Evolutionary conservation across 108 stramenopile genomes (phyloP), one percentile per base, ranked within the genome.

Genomic region (Nitzschia sp.): DNA sequence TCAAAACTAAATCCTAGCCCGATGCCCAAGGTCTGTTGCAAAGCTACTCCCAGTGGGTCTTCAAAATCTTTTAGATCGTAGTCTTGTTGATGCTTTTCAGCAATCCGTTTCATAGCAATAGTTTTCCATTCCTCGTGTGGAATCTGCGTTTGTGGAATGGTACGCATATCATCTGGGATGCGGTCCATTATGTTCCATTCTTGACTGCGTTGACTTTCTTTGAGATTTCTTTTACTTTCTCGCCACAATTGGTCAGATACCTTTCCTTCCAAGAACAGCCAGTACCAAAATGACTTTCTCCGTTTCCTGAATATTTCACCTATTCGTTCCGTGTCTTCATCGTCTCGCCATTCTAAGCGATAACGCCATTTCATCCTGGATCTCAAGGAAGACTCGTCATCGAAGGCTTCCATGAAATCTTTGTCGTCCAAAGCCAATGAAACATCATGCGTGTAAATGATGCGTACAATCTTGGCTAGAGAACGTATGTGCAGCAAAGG

Each of bases 31-130:
- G 83, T 83, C 66, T 83, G 76, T 32, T 89, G 76, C 33, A 95
- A 72, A 17, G 93, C 93, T 2, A 90, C 81, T 19, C 93, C 93
- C 33, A 95, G 68, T 27, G 91, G 85, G 78, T 95, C 93, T 28
- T 73, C 72, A 19, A 59, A 50, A 8, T 30, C 16, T 31, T 47
- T 45, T 0, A 25, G 44, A 13, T 66, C 56, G 30, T 76, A 79
- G 66, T 82, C 75, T 22, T 56, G 15, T 55, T 78, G 56, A 63
- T 79, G 81, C 41, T 79, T 61, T 29, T 56, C 11, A 13, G 73
- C 63, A 8, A 82, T 34, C 1, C 52, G 31, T 29, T 71, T 53
- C 80, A 80, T 81, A 19, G 84, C 84, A 8, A 48, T 33, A 29
- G 15, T 45, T 60, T 79, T 81, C 78, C 84, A 79, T 62, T 67